These are phyloP conservation scores for Tetracladium setigerum DNA, from an alignment of 495 filamentous ascomycete genomes.

Conservation along the genomic window DNA sequence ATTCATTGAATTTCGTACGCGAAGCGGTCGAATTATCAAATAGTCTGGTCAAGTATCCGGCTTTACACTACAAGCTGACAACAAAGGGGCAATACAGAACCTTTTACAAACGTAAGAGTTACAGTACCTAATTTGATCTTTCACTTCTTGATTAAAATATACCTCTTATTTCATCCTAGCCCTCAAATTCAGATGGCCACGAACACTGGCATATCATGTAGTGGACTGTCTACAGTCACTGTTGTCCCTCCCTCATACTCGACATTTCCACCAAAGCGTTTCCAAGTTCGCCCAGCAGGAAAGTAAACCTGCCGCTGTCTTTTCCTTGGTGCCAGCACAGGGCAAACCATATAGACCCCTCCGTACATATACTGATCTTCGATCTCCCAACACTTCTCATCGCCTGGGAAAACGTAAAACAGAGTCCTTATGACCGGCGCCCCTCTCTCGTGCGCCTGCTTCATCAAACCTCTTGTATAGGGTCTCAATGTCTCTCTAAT, in stretches of 20 bases:
- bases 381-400: conserved; percentile 39
- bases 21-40: no score
- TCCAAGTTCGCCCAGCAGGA: conserved; percentile 38
- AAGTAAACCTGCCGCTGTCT: conserved; percentile 37
- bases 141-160: no score
- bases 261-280: conserved; percentile 24
- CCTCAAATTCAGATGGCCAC: background rate
- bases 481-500: conserved; percentile 44
- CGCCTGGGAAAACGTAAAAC: conserved; percentile 50
- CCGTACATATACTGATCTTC: conserved; percentile 51
- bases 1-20: no score
- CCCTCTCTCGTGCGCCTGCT: conserved; percentile 44
- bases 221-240: conserved; percentile 36
- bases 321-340: conserved; percentile 37
- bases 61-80: no score
- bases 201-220: conserved; percentile 46
- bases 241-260: conserved; percentile 28
- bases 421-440: conserved; percentile 46
- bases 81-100: no score
- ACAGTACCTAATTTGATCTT: no score
- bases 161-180: no score
- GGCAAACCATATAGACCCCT: conserved; percentile 42
- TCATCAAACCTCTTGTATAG: conserved; percentile 44
- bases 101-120: no score
- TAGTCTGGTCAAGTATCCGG: no score